Base-by-base conservation (phyloP, 257 asterid species). In the Schizonepeta tenuifolia region DNA sequence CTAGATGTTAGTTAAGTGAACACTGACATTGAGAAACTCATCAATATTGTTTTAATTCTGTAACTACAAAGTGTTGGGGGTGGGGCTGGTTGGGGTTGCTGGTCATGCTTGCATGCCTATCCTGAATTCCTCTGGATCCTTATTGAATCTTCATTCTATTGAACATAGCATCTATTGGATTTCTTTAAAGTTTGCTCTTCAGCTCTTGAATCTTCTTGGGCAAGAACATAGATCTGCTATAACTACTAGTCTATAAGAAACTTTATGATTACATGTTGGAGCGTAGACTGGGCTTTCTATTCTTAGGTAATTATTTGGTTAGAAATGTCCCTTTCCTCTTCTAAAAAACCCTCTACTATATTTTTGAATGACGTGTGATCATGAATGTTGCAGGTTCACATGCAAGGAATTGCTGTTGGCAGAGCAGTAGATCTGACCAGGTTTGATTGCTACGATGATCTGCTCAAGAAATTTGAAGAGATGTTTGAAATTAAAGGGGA, bases 321-420 rank as follows among this genome's bases (percentile, higher is more conserved):
- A 31, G 21, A 62, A 18, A 12, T 71, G n/a, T 21, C 24, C 6
- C 2, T 56, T 43, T 14, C 72, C 51, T 35, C 36, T 12, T 71
- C 21, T 24, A 22, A 43, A 33, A 33, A 28, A n/a, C 43, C 49
- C 22, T 50, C 15, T 11, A 49, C 22, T 44, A 15, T 10, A 54
- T 6, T 21, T 20, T 40, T 60, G 50, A 47, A 69, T 66, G 21
- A 63, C 49, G 22, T 8, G 3, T 54, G 63, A 10, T 14, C 0
- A 38, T 36, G 12, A 44, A 64, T 65, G 24, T 15, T 46, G 51
- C 74, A 95, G 99, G 98, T 95, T 72, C 98, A 87, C 80, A 88
- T 95, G 98, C 97, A 91, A 90, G 95, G 97, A 49, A 86, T 83
- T 78, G 96, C 96, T 49, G 98, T 95, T 69, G 99, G 99, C 74